Evolutionary conservation across 1,284 basidiomycete genomes (phyloP), one percentile per base, ranked within the genome.

Genomic region (Veloboletus limbatus): DNA sequence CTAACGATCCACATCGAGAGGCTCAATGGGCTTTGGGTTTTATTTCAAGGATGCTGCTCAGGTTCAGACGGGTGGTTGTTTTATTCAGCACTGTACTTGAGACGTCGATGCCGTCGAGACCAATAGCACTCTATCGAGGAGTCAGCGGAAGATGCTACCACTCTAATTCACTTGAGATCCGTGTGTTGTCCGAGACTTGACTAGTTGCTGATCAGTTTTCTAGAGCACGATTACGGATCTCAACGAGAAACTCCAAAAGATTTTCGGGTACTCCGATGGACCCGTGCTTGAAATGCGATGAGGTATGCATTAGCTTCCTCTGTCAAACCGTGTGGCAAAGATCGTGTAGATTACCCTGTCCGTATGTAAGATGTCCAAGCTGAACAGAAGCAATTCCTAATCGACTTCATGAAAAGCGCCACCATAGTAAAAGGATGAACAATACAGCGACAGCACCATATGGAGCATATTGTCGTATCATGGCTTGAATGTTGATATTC

Each of bases 391-490:
- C 22, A 14, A 33, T 24, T 39, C 48, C 28, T 49, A 45, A 42
- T 47, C 31, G 35, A 49, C 45, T 50, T 69, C 54, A 82, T 68
- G 71, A 78, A 71, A 98, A 96, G 65, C 86, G 84, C 88, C 93
- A 97, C 77, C 87, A 97, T 40, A 99, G 67, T 57, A 99, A 74
- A 51, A 99, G 76, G 55, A 98, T 74, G 54, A 97, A 68, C 59
- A 97, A 75, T 52, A 96, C 71, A 16, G 75, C 79, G 40, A 95
- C 77, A 16, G 85, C 92, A 43, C 80, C 92, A 45, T 97, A 67
- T 8, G 96, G 96, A 31, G 95, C 97, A 70, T 95, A 99, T 67
- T 99, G 93, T 53, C 96, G 85, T 55, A 97, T 70, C 81, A 98
- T 85, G 7, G 94, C 92, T 57, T 97, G 82, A 40, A 96, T 65